Percentiles rank a stretch among this genome's conserved stretches.
phyloP scores from a whole-genome alignment of 2,329 filamentous ascomycete genomes.

The Didymella keratinophila region DNA sequence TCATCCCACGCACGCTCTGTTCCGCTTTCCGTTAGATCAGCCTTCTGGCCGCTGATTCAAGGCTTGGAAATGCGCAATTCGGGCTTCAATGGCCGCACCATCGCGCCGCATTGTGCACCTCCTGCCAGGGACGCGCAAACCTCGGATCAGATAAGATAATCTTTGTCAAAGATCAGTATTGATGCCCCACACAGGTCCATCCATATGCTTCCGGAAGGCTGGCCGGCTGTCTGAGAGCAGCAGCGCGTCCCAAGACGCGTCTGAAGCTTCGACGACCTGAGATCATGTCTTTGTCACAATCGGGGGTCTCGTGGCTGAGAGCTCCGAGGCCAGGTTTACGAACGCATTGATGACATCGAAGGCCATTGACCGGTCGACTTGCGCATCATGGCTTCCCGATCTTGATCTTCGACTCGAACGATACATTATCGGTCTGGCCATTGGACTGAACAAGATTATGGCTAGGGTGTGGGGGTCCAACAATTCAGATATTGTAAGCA shows the following conservation, averaged over 20 bases:
- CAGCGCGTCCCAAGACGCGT: slow-evolving; percentile 17
- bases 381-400: neutral
- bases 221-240: neutral
- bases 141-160: slow-evolving; percentile 41
- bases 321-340: neutral
- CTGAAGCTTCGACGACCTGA: slow-evolving; percentile 6
- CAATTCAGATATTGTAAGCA: neutral
- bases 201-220: neutral
- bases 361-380: neutral
- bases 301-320: neutral
- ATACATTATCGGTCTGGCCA: neutral
- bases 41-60: slow-evolving; percentile 37
- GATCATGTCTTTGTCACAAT: neutral
- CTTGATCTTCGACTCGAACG: neutral
- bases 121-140: slow-evolving; percentile 24
- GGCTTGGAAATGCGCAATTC: slow-evolving; percentile 41
- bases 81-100: slow-evolving; percentile 27
- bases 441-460: neutral
- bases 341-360: neutral
- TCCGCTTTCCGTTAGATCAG: slow-evolving; percentile 34
- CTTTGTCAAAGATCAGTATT: slow-evolving; percentile 17
- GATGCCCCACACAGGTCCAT: slow-evolving; percentile 5
- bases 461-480: neutral
- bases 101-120: slow-evolving; percentile 27
- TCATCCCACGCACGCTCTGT: slow-evolving; percentile 28